Conservation (phyloP, 148 eudicot species). For the Pharnaceum exiguum region DNA sequence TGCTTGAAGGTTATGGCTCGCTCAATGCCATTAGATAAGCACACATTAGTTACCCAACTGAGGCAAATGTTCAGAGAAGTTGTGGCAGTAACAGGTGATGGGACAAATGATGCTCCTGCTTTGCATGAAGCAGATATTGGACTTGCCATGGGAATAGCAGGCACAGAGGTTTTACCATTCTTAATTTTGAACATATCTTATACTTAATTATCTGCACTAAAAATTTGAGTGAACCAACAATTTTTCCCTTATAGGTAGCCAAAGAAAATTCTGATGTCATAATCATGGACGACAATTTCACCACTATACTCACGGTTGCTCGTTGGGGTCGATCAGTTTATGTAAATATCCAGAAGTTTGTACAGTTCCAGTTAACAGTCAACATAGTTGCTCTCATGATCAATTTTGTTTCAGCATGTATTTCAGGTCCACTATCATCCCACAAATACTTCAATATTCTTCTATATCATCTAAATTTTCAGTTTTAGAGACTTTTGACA, state of each 20-base stretch:
- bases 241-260: conserved; percentile 48
- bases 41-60: conserved; percentile 46
- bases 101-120: conserved; percentile 88
- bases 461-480: background rate
- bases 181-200: background rate
- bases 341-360: conserved; percentile 84
- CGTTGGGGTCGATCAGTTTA: conserved; percentile 87
- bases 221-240: background rate
- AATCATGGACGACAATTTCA: conserved; percentile 76
- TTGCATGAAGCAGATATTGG: conserved; percentile 87
- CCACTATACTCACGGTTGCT: conserved; percentile 66
- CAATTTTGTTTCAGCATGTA: conserved; percentile 76
- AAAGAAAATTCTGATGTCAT: conserved; percentile 86
- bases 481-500: too few species aligned
- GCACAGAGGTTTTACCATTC: conserved; percentile 58
- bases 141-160: conserved; percentile 84
- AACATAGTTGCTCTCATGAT: conserved; percentile 74
- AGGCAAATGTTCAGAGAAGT: conserved; percentile 48
- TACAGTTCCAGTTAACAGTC: conserved; percentile 90
- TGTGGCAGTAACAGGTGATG: conserved; percentile 91
- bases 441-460: background rate
- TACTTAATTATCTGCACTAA: background rate
- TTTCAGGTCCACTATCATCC: conserved; percentile 34
- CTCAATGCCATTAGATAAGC: conserved; percentile 72
- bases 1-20: conserved; percentile 70